Evolutionary conservation across 164 flowering plant species (phyloP), one percentile per base, ranked within the genome.

Genomic region (Taxillus chinensis): DNA sequence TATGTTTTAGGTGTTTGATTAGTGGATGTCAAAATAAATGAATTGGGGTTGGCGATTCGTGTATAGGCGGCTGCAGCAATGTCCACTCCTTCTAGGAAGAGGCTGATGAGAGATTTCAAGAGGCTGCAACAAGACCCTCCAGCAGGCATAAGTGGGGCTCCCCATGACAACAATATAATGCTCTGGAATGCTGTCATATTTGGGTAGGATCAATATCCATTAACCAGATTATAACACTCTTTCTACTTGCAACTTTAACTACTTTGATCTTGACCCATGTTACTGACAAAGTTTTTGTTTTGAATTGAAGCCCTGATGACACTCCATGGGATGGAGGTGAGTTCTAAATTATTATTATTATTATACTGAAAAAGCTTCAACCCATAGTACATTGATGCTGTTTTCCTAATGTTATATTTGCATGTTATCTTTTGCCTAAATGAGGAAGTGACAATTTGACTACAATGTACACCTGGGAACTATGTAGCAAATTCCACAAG

Each of bases 311-410:
- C 54, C 97, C 97, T 58, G 97, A 87, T 84, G 97, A 90, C 71
- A 90, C 95, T 63, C 90, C 97, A 17, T 90, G 97, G 97, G 97
- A 90, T 77, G 96, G 97, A 80, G 97, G 97, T 90, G 70, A 80
- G 84, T 27, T 27, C 27, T 27, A 27, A 27, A 27, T 27, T 27
- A 27, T 27, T 27, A 27, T 27, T 27, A 27, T 27, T 27, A 27
- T 27, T 27, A 27, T 27, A 27, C 27, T 27, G 27, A 27, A 27
- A 27, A 27, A 27, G 27, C 27, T 27, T 27, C 27, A 27, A 27
- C 27, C 27, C 27, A 27, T 27, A 27, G 27, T 27, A 27, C 27
- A 27, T 27, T 27, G 27, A 2, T 27, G 27, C 27, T 27, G 27
- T 27, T 27, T 27, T 27, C 27, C 27, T 27, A 27, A 27, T 27